Evolutionary conservation across 2,329 filamentous ascomycete species (phyloP).

Genomic region (Podosphaera fusca): DNA sequence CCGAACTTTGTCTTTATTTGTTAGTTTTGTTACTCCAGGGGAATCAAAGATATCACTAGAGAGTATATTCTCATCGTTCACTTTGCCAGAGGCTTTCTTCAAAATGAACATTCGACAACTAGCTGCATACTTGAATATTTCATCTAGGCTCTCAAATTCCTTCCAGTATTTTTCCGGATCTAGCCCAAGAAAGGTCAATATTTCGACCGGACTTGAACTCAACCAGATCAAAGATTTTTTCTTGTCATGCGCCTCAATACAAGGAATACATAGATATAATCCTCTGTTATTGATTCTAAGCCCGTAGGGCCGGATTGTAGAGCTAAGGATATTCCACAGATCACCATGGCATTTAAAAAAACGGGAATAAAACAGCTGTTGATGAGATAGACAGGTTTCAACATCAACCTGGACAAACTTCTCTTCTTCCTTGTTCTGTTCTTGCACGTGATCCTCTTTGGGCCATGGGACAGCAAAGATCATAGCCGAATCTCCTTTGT

Average conservation of each 20-base stretch:
- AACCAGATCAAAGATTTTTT: constrained; percentile 33
- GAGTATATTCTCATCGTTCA: background rate
- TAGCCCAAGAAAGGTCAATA: constrained; percentile 42
- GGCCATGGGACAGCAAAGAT: constrained; percentile 36
- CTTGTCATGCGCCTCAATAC: constrained; percentile 37
- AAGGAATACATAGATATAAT: constrained; percentile 40
- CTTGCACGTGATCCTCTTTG: background rate
- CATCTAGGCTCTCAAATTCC: constrained; percentile 30
- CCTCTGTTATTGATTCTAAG: constrained; percentile 41
- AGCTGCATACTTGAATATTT: constrained; percentile 38
- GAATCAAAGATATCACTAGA: background rate
- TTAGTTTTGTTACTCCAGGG: constrained; percentile 12
- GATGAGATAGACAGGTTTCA: constrained; percentile 22
- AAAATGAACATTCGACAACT: constrained; percentile 31
- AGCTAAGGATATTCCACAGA: constrained; percentile 40
- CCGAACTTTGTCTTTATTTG: constrained; percentile 31
- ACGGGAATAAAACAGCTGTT: constrained; percentile 33
- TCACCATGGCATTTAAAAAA: constrained; percentile 57
- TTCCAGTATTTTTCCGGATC: constrained; percentile 24
- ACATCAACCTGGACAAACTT: constrained; percentile 47
- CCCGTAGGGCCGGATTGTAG: constrained; percentile 38
- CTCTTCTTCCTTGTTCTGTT: constrained; percentile 1
- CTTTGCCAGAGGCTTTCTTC: background rate
- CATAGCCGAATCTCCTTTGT: constrained; percentile 16
- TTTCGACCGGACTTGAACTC: constrained; percentile 28